Conservation (phyloP, 495 filamentous ascomycete species). For the Corynascus novoguineensis region DNA sequence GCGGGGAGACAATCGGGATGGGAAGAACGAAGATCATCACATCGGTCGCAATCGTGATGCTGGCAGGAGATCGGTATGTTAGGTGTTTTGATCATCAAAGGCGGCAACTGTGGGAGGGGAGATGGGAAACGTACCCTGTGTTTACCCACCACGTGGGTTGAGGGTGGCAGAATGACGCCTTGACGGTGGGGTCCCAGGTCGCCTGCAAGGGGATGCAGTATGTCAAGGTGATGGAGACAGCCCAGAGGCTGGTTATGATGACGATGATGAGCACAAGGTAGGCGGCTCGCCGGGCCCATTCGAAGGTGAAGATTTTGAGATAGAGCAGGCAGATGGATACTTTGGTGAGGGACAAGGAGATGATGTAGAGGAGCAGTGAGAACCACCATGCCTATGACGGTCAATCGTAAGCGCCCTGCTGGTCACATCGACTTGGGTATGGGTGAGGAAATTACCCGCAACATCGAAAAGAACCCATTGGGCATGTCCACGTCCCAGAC, state of each 20-base stretch:
- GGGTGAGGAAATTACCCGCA: conserved; percentile 8
- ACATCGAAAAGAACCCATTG: conserved; percentile 3
- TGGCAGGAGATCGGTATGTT: too few relatives aligned
- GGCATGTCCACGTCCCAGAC: conserved; percentile 14
- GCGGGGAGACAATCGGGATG: conserved; percentile 30
- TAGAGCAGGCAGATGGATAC: conserved; percentile 29
- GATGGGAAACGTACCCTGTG: conserved; percentile 18
- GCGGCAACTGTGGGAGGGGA: not conserved
- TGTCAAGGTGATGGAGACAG: conserved; percentile 14
- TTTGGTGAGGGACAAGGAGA: conserved; percentile 23
- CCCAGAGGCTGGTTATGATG: conserved; percentile 13
- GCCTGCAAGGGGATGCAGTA: conserved; percentile 28
- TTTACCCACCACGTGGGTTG: conserved; percentile 25
- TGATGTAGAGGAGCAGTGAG: conserved; percentile 19
- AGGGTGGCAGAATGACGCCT: conserved; percentile 16
- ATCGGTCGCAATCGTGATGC: conserved; percentile 46
- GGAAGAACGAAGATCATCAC: conserved; percentile 39
- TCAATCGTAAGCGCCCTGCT: not conserved
- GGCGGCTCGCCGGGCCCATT: conserved; percentile 18
- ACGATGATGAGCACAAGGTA: conserved; percentile 19
- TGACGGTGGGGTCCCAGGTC: conserved; percentile 24
- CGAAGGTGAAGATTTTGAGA: conserved; percentile 26
- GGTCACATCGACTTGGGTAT: not conserved
- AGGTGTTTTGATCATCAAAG: too few relatives aligned
- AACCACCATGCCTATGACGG: conserved; percentile 22